Conservation (phyloP, 768 basidiomycete genomes). For the Tricholoma terreum region DNA sequence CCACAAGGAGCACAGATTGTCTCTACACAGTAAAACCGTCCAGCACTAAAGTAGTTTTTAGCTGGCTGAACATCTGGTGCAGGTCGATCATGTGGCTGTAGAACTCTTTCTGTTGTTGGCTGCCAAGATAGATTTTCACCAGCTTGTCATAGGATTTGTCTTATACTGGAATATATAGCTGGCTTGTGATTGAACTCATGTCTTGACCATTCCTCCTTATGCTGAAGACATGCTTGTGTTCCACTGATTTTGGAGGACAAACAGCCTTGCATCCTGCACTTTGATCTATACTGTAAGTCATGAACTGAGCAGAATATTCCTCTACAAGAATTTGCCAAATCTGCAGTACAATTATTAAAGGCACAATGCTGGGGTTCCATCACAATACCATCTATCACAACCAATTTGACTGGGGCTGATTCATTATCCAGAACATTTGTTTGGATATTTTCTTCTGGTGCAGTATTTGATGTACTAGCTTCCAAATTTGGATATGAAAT, state of each 20-base stretch:
- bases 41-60: neutral
- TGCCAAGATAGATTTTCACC: neutral
- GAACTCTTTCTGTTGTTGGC: neutral
- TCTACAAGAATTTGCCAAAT: conserved; percentile 8
- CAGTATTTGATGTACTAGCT: neutral
- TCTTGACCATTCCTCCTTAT: no score
- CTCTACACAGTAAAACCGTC: no score
- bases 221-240: no score
- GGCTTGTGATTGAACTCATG: neutral
- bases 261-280: conserved; percentile 7
- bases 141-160: neutral
- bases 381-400: conserved; percentile 2
- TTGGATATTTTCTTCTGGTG: neutral
- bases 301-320: conserved; percentile 11
- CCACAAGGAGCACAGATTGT: no score
- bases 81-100: neutral
- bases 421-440: neutral
- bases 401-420: neutral
- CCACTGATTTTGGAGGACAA: neutral
- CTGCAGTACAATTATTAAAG: conserved; percentile 5
- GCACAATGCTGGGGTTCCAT: conserved; percentile 15
- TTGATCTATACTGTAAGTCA: neutral
- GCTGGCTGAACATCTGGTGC: neutral
- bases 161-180: neutral
- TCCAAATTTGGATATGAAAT: neutral